phyloP scores from a whole-genome alignment of 257 asterid genomes.

The Solanum medicagineum region DNA sequence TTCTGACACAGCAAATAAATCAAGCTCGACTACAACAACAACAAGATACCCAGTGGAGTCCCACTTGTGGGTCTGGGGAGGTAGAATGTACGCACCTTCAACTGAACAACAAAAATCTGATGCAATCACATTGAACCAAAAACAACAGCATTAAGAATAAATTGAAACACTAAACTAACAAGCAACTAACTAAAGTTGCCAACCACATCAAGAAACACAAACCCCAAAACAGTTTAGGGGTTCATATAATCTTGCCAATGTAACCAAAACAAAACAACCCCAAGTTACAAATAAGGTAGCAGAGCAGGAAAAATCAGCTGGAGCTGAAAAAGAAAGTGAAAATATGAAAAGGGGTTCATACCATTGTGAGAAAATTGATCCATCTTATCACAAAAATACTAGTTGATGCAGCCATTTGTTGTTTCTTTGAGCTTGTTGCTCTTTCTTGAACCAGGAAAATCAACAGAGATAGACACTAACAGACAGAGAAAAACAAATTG shows the following conservation, averaged over 20 bases:
- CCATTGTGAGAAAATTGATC: constrained; percentile 81
- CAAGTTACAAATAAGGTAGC: background rate
- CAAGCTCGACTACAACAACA: background rate
- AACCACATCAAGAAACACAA: background rate
- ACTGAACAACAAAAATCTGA: background rate
- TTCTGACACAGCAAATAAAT: background rate
- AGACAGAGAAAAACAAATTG: background rate
- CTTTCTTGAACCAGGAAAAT: background rate
- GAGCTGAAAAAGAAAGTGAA: background rate
- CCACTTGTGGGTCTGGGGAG: no score
- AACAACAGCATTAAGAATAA: background rate
- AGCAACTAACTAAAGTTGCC: background rate
- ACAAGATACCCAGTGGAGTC: no score
- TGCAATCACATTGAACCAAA: background rate
- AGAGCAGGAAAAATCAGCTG: background rate
- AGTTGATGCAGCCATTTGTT: constrained; percentile 44
- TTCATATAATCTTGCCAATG: background rate
- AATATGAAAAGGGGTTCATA: constrained; percentile 14
- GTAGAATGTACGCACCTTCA: background rate
- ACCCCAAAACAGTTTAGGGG: background rate
- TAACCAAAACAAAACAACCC: background rate
- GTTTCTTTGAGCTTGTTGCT: background rate
- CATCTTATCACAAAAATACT: constrained; percentile 84
- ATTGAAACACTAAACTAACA: background rate
- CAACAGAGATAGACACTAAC: background rate